Evolutionary conservation across 176 grass and related monocot genomes (phyloP).

Genomic region (barley (Hordeum vulgare)): DNA sequence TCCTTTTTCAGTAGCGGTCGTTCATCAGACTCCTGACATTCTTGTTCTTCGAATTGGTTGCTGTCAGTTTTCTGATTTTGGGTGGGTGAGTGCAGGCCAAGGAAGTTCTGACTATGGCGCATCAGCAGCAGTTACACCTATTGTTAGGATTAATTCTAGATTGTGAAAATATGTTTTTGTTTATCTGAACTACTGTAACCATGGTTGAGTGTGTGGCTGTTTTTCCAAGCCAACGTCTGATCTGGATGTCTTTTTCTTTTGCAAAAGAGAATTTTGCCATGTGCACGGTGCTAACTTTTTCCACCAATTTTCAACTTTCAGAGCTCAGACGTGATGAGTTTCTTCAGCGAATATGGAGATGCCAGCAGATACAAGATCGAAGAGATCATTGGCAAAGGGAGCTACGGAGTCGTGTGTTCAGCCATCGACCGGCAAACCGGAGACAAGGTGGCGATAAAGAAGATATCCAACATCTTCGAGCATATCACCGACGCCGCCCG

Average conservation of each 20-base stretch:
- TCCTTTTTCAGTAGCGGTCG: not conserved
- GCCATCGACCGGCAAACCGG: slow-evolving; percentile 83
- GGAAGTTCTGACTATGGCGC: not conserved
- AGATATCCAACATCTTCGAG: slow-evolving; percentile 87
- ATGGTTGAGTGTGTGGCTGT: not conserved
- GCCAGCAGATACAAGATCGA: slow-evolving; percentile 84
- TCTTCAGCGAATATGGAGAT: slow-evolving; percentile 84
- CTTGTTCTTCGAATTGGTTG: not conserved
- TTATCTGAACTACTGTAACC: not conserved
- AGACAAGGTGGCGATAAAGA: slow-evolving; percentile 92
- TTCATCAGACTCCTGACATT: not conserved
- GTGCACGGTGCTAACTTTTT: not conserved
- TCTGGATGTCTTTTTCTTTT: not conserved
- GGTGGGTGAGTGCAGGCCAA: not conserved
- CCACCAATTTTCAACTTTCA: slow-evolving; percentile 18
- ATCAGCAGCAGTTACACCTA: not conserved
- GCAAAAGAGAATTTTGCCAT: not conserved
- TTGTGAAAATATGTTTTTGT: not conserved
- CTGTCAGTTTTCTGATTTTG: not conserved
- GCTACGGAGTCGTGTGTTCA: slow-evolving; percentile 92
- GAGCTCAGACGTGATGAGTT: slow-evolving; percentile 73
- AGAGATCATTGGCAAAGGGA: slow-evolving; percentile 87
- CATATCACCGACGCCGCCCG: slow-evolving; percentile 78
- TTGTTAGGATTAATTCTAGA: not conserved
- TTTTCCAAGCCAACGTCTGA: not conserved